Evolutionary conservation across 2,329 filamentous ascomycete species (phyloP).

Genomic region (Simplicillium aogashimaense): DNA sequence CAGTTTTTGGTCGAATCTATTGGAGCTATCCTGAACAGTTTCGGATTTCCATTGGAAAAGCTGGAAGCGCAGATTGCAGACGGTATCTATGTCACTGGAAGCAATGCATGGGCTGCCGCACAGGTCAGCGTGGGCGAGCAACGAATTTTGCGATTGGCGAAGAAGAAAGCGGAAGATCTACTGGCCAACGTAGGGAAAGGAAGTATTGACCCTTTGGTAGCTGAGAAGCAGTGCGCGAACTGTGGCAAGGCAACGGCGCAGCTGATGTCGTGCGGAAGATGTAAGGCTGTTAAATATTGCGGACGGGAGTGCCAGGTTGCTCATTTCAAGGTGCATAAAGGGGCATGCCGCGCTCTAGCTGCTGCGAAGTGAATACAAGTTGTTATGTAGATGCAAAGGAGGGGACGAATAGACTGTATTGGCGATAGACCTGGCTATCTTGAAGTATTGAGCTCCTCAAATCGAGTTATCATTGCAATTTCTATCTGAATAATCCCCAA

Average conservation of each 20-base stretch:
- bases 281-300: conserved; percentile 19
- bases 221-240: conserved; percentile 13
- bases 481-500: too few relatives aligned
- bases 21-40: conserved; percentile 16
- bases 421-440: too few relatives aligned
- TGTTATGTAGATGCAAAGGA: too few relatives aligned
- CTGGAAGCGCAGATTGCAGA: conserved; percentile 19
- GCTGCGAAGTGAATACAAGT: background rate
- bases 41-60: conserved; percentile 18
- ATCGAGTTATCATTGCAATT: too few relatives aligned
- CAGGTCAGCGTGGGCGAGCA: conserved; percentile 16
- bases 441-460: too few relatives aligned
- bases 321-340: conserved; percentile 20
- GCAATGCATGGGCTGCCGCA: conserved; percentile 24
- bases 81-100: conserved; percentile 17
- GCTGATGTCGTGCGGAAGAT: conserved; percentile 21
- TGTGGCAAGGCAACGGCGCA: conserved; percentile 15
- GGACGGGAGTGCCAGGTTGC: conserved; percentile 19
- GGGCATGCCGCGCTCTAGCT: conserved; percentile 10
- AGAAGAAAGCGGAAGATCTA: conserved; percentile 19
- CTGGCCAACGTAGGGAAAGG: conserved; percentile 5
- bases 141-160: conserved; percentile 20
- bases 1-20: conserved; percentile 21
- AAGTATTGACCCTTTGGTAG: background rate
- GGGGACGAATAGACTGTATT: too few relatives aligned